Percentiles rank a stretch among this genome's conserved stretches.
Evolutionary conservation across 2,329 filamentous ascomycete species (phyloP).

Genomic region (Arachnomyces sp.): DNA sequence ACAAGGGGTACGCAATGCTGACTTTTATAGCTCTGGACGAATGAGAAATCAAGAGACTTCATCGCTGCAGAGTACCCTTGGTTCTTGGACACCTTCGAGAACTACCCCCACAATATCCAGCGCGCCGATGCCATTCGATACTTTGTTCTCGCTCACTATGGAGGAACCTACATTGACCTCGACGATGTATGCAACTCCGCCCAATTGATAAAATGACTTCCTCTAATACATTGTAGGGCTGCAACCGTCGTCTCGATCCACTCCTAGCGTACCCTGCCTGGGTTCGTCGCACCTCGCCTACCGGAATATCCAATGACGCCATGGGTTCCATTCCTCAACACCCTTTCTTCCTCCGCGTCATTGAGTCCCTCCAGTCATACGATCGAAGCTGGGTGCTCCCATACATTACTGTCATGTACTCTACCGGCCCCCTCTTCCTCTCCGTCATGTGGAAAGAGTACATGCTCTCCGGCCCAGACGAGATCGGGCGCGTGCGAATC

Average conservation of each 20-base stretch:
- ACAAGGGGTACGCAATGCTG: conserved; percentile 13
- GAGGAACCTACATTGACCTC: conserved; percentile 73
- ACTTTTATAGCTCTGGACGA: conserved; percentile 61
- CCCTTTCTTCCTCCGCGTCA: conserved; percentile 63
- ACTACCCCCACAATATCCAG: conserved; percentile 67
- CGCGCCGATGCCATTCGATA: conserved; percentile 71
- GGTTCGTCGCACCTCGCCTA: conserved; percentile 63
- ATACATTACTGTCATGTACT: conserved; percentile 74
- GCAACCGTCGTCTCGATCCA: conserved; percentile 59
- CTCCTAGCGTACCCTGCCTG: conserved; percentile 61
- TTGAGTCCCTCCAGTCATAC: conserved; percentile 59
- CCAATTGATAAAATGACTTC: conserved; percentile 5
- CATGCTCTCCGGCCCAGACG: conserved; percentile 39
- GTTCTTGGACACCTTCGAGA: conserved; percentile 67
- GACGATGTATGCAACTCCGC: conserved; percentile 49
- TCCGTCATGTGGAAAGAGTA: conserved; percentile 70
- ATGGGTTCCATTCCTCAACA: conserved; percentile 67
- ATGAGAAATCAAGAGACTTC: conserved; percentile 60
- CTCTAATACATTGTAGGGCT: conserved; percentile 43
- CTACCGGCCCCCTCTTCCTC: conserved; percentile 66
- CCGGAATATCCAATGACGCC: conserved; percentile 72
- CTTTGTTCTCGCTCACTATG: conserved; percentile 67
- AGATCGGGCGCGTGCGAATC: conserved; percentile 52
- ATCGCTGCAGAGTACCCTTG: conserved; percentile 66
- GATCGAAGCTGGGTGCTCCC: conserved; percentile 60